Base-by-base conservation (phyloP, 306 rosid genomes). In the Prunus fruticosa region DNA sequence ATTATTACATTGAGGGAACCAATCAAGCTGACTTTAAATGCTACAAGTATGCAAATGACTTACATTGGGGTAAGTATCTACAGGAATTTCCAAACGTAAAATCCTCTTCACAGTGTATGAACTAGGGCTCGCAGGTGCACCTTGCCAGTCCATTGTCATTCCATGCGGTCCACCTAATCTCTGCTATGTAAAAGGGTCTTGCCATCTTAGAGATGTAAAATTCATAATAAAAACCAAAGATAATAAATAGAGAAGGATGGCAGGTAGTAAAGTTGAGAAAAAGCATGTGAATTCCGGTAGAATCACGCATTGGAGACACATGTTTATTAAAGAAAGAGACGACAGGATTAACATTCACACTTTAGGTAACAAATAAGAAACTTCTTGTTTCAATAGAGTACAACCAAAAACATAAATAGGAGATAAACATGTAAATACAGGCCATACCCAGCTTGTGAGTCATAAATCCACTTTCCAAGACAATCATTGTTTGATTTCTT, bases 91-190 rank as follows among this genome's bases (percentile, higher is more conserved):
- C 91, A 93, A 79, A 63, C 97, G 98, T 75, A 93, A 76, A 86
- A 93, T 93, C 85, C 96, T 89, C 85, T 93, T 93, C 43, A 93
- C 97, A n/a, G 97, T 91, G 82, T 62, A 89, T 0, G 96, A 89
- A 79, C 97, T 93, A 80, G 98, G 98, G 80, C 98, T 93, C 8
- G 98, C 98, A 2, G 98, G 96, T 43, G 96, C 97, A 57, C 98
- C 85, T 89, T 93, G 98, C 98, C 98, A 93, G 83, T 93, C 98
- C 98, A 93, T 93, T 58, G 97, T 88, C 98, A 88, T 90, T 65
- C 97, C 97, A 50, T 90, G 87, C 0, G 92, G 87, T 78, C 93
- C 92, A 79, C 89, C 79, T 84, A 91, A 77, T 87, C 98, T 90
- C 96, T 93, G 88, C 64, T 50, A 86, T 34, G 10, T 34, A 68